Evolutionary conservation across 768 basidiomycete genomes (phyloP), one percentile per base, ranked within the genome.

Genomic region (Boletus tomentosulus): DNA sequence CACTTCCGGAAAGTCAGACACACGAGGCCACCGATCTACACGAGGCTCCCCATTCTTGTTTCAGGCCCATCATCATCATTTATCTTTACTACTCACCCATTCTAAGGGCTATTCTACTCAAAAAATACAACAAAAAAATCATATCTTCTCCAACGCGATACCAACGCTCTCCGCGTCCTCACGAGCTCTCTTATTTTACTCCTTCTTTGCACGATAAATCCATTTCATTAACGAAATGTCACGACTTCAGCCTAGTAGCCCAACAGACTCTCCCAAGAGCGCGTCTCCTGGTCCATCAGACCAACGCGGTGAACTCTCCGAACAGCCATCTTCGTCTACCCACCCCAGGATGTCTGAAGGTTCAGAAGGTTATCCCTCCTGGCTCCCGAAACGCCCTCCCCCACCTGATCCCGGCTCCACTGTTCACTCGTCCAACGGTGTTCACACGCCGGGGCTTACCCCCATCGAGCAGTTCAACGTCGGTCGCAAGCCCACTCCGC

Each of bases 381-480:
- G 90, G 90, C 83, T 92, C 1, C 90, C 90, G 16, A 81, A 75
- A 55, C 78, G 90, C 13, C 90, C 91, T 3, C 84, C 83, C 15
- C 87, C 82, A 1, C 90, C 90, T 0, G 82, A 81, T 8, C 90
- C 91, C 3, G 79, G 80, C 4, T 87, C 86, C 10, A 89, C 86
- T 2, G 70, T 87, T 51, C 82, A 82, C 54, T 83, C 81, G 7
- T 81, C 79, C 27, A 73, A 78, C 46, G 76, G 74, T n/a, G 66
- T 60, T 59, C 63, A 55, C 57, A 68, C 72, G 16, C 62, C 70
- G 6, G 66, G 67, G 11, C 63, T 69, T 6, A 66, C 72, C 8
- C 70, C 71, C 27, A 47, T 70, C 27, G 70, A 71, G 27, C 50
- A 57, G 0, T 56, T 65, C 33, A 46, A 28, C 6, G 79, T 83